Base-by-base conservation (phyloP, 495 filamentous ascomycete species). In the Penicillium odoratum region DNA sequence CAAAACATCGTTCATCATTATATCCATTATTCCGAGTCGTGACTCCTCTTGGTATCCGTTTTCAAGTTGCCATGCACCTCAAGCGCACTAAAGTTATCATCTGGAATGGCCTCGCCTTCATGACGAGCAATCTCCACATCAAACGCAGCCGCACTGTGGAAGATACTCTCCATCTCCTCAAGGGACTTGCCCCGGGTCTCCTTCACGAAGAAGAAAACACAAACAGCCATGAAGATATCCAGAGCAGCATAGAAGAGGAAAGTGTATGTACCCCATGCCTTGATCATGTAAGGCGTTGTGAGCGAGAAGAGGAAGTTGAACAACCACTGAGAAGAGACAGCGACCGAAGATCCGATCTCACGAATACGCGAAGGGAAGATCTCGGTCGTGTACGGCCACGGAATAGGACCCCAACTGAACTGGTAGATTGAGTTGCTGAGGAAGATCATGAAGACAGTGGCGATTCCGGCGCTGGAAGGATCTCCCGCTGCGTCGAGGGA, bases 121-220 rank as follows among this genome's bases (percentile, higher is more conserved):
- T 61, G 59, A 5, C 66, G 45, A 5, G 55, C 61, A 40, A 54
- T 38, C 33, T 64, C 61, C 5, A 69, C 59, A 63, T 69, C 64
- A 51, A 67, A 69, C 3, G 64, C 64, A 40, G 67, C 67, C 18
- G 46, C 60, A 36, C 67, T 67, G 57, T 69, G 31, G 55, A 69
- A 69, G 6, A 67, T 64, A 3, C 54, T 67, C 31, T 79, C 74
- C 74, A 78, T 78, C 53, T 79, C 77, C 57, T 81, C 78, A 7
- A 81, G 62, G 54, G 71, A 69, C 40, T 74, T 61, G 0, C 82
- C 80, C 6, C 78, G 81, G 0, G 85, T 90, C 70, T 89, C 87
- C 3, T 85, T 85, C 0, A 88, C 75, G 40, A 77, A 82, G 55
- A 86, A 78, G 68, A 74, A 85, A 5, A 84, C 83, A 77, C 81